Percentiles rank a stretch among this genome's conserved stretches.
Evolutionary conservation across 2,329 filamentous ascomycete species (phyloP).

Genomic region (Mollisia scopiformis): DNA sequence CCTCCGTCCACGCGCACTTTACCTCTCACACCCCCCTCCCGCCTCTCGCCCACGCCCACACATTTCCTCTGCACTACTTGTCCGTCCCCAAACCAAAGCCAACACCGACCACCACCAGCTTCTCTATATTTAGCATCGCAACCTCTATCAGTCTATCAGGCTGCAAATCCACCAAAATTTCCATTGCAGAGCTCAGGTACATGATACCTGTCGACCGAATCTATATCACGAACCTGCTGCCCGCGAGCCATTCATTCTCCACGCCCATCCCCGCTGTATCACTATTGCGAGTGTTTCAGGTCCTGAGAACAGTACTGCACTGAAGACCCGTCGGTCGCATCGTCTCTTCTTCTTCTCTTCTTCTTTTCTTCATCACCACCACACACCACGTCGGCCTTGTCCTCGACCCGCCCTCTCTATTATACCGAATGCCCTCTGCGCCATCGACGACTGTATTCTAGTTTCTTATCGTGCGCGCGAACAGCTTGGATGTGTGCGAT

Average conservation of each 20-base stretch:
- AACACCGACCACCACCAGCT: conserved; percentile 17
- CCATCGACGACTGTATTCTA: conserved; percentile 15
- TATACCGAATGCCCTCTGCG: not conserved
- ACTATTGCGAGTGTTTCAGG: conserved; percentile 25
- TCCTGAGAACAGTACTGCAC: not conserved
- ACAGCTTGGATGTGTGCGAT: conserved; percentile 23
- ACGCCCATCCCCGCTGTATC: conserved; percentile 22
- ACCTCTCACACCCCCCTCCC: not conserved
- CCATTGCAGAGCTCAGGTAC: conserved; percentile 19
- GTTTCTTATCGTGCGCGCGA: conserved; percentile 12
- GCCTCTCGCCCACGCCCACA: not conserved
- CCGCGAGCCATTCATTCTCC: conserved; percentile 4
- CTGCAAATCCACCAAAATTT: conserved; percentile 18
- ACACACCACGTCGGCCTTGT: not conserved
- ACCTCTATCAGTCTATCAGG: conserved; percentile 33
- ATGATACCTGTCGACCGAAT: conserved; percentile 2
- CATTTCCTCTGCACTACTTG: not conserved
- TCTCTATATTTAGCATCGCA: conserved; percentile 36
- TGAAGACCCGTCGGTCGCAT: conserved; percentile 5
- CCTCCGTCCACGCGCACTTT: not conserved
- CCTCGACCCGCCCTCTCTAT: not conserved
- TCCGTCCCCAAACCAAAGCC: not conserved
- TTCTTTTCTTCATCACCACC: conserved; percentile 3
- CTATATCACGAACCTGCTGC: conserved; percentile 22
- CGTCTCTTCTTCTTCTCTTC: too few species aligned